phyloP scores from a whole-genome alignment of 2,329 filamentous ascomycete species.

The Teratosphaeria destructans region DNA sequence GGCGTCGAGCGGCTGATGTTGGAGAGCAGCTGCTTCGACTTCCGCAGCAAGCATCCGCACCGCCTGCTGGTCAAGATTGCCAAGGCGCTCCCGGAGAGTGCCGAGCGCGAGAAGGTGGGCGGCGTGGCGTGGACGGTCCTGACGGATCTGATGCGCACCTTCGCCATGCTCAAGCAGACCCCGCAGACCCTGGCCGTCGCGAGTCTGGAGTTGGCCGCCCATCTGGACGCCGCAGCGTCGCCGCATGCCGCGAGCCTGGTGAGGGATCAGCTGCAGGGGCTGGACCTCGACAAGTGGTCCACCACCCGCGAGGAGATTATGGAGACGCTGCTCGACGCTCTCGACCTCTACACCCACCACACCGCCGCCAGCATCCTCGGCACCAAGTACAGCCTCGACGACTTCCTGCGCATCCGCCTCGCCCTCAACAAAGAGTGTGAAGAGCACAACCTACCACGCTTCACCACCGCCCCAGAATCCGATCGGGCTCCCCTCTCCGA shows the following conservation, averaged over 20 bases:
- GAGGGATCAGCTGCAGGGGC: slow-evolving; percentile 74
- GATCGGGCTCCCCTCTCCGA: slow-evolving; percentile 6
- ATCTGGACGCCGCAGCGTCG: slow-evolving; percentile 18
- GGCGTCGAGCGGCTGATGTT: slow-evolving; percentile 86
- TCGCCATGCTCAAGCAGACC: slow-evolving; percentile 74
- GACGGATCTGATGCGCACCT: slow-evolving; percentile 51
- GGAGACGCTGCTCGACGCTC: slow-evolving; percentile 60
- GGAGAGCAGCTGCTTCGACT: slow-evolving; percentile 88
- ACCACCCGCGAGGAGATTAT: slow-evolving; percentile 57
- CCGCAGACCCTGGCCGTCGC: slow-evolving; percentile 70
- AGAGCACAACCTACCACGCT: slow-evolving; percentile 49
- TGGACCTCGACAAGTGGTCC: slow-evolving; percentile 37
- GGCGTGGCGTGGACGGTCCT: slow-evolving; percentile 56
- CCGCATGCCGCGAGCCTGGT: slow-evolving; percentile 61
- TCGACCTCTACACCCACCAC: slow-evolving; percentile 56
- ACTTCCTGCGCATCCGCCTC: slow-evolving; percentile 36
- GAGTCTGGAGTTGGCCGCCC: slow-evolving; percentile 26
- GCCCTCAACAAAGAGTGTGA: slow-evolving; percentile 41
- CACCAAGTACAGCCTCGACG: slow-evolving; percentile 75
- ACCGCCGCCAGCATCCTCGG: slow-evolving; percentile 89
- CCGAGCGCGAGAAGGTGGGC: slow-evolving; percentile 12
- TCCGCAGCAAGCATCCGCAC: slow-evolving; percentile 60
- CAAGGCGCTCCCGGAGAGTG: neutral
- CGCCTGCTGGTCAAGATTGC: neutral
- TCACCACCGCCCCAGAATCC: slow-evolving; percentile 34